Evolutionary conservation across 331 rosid genomes (phyloP), one percentile per base, ranked within the genome.

Genomic region (Rosa hybrid): DNA sequence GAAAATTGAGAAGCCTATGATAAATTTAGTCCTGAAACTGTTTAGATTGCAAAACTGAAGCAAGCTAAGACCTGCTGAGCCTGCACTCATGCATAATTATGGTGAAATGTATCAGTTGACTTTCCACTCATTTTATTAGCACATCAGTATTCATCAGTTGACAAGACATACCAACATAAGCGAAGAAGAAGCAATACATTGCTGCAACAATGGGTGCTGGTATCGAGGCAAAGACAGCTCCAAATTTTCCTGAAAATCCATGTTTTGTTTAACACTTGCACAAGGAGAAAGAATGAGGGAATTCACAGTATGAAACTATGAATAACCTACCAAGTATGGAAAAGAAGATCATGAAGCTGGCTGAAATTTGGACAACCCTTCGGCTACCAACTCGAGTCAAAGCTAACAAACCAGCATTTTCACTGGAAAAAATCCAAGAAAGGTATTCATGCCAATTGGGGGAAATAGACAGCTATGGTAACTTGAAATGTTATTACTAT

Each of bases 221-320:
- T 82, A 94, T 92, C 62, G 98, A 94, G 86, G 98, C 98, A 73
- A 94, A 94, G 72, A 94, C 91, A 2, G 98, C 98, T 85, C 98
- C 98, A 38, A 94, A 94, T 88, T 94, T 94, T 77, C 97, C 98
- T 94, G 78, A 64, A 83, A 49, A 70, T 13, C 45, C 34, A 72
- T 68, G 54, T 50, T 68, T 68, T 75, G 38, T 13, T 50, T 25
- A 46, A 71, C 30, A 2, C 53, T 25, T 11, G 13, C 16, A 60
- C 44, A 71, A 41, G 65, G 53, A 9, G 21, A 51, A 75, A 72
- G 53, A n/a, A 39, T 1, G 53, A 62, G 12, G 20, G n/a, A 72
- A 69, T 4, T 77, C 49, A 8, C 20, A 73, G 27, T 57, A 56
- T 20, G 63, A 56, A 8, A 56, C 63, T 14, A 62, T 50, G 34